Base-by-base conservation (phyloP, 2,329 filamentous ascomycete species). In the Pyrenophora teres region DNA sequence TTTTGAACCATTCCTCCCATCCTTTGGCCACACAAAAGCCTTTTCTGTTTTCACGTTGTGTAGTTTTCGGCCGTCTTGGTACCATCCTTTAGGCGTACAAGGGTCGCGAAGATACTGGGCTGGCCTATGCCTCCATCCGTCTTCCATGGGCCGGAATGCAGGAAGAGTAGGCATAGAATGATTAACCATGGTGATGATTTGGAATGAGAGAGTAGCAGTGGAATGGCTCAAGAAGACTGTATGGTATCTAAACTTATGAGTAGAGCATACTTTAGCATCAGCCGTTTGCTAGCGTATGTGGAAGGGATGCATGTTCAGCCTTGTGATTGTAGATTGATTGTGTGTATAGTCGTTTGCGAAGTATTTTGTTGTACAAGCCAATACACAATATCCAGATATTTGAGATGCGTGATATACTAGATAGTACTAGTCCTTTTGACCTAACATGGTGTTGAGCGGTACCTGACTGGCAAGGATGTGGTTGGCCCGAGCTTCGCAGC, bases 11-110 rank as follows among this genome's bases (percentile, higher is more conserved):
- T 73, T 68, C 35, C 71, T 74, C 25, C 76, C 76, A 52, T 80
- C 78, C 40, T 72, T 72, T 0, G 77, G 78, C 66, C 78, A 78
- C 12, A 77, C 70, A 51, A 72, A 77, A 63, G 75, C 74, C 40
- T 77, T 73, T 18, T 56, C 55, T n/a, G 71, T 63, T 47, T 72
- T 74, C 10, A 72, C 60, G 2, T 52, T 40, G 7, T 48, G 56
- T 10, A 55, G 54, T 18, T 42, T 61, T 6, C 60, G 47, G 3
- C 61, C 62, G 6, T 64, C 54, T 46, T 72, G 65, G 31, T 61
- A 50, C 68, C 70, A 72, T 38, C 59, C 64, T 30, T n/a, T 15
- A 15, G n/a, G 7, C 6, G 32, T 12, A 12, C 27, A 30, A 30
- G 53, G 31, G 9, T 53, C 48, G 39, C 40, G 53, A 44, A 47